Conservation (phyloP, 2,329 filamentous ascomycete genomes). For the Neofusicoccum parvum region DNA sequence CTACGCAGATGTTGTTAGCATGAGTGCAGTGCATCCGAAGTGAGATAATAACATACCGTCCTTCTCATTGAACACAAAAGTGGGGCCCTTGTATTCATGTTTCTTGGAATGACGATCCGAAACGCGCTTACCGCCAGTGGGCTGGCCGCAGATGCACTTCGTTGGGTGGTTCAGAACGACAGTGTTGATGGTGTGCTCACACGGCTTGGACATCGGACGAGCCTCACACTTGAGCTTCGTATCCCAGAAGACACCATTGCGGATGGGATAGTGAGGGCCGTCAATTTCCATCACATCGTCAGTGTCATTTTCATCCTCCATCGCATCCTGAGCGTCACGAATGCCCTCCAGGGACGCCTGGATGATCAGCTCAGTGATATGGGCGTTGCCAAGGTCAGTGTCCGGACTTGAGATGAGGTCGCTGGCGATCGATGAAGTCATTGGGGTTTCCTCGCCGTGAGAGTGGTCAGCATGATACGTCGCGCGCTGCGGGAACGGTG, state of each 20-base stretch:
- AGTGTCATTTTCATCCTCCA: not conserved
- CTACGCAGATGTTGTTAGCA: not conserved
- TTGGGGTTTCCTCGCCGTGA: too few species aligned
- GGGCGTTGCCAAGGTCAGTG: too few species aligned
- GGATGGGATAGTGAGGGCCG: not conserved
- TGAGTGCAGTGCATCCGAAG: too few species aligned
- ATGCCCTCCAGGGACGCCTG: too few species aligned
- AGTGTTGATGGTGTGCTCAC: not conserved
- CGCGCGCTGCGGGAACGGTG: too few species aligned
- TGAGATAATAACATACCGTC: not conserved
- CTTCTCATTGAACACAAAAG: not conserved
- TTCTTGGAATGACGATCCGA: not conserved
- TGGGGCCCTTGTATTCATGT: not conserved
- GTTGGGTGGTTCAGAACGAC: not conserved
- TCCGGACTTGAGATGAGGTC: too few species aligned
- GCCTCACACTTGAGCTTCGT: not conserved
- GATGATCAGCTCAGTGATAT: too few species aligned
- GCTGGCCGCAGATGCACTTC: conserved; percentile 11
- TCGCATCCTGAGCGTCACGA: not conserved
- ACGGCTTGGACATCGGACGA: not conserved
- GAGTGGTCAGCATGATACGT: too few species aligned
- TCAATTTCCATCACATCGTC: not conserved
- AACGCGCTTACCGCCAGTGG: not conserved
- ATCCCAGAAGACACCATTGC: not conserved
- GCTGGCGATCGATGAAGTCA: too few species aligned